These are phyloP conservation scores for Takashimella tepidaria DNA, from an alignment of 1,284 basidiomycete genomes.

Conservation along the genomic window DNA sequence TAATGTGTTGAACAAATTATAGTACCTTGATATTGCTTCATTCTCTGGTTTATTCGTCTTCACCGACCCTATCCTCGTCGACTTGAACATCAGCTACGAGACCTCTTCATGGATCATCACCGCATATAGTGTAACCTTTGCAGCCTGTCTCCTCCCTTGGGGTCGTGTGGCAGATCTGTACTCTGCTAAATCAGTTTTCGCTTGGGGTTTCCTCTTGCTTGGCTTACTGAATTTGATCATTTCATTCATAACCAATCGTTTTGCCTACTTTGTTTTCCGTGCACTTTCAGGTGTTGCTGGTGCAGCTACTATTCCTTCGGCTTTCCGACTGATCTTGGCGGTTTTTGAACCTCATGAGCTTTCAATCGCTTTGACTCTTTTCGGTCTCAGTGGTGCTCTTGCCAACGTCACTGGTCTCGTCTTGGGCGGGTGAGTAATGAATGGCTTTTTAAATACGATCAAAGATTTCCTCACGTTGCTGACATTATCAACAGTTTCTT, in stretches of 20 bases:
- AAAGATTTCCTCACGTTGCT: not conserved
- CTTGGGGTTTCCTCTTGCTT: slow-evolving; percentile 26
- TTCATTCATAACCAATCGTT: slow-evolving; percentile 28
- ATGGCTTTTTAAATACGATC: too few species aligned
- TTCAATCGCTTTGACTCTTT: slow-evolving; percentile 29
- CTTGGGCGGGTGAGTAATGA: slow-evolving; percentile 24
- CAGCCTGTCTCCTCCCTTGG: slow-evolving; percentile 36
- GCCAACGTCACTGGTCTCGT: slow-evolving; percentile 35
- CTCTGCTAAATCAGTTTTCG: slow-evolving; percentile 33
- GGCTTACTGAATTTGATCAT: slow-evolving; percentile 30
- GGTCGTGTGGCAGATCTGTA: slow-evolving; percentile 39
- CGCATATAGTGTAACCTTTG: slow-evolving; percentile 39
- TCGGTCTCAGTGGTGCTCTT: slow-evolving; percentile 37
- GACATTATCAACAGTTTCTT: slow-evolving; percentile 6
- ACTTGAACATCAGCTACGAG: slow-evolving; percentile 13
- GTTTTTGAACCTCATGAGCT: slow-evolving; percentile 8
- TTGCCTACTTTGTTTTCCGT: slow-evolving; percentile 8
- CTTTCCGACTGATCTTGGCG: slow-evolving; percentile 7
- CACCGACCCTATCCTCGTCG: slow-evolving; percentile 9
- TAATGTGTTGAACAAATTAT: not conserved
- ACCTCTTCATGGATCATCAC: slow-evolving; percentile 19
- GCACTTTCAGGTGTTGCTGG: slow-evolving; percentile 3
- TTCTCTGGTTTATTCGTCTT: slow-evolving; percentile 16
- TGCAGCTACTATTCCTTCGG: slow-evolving; percentile 5
- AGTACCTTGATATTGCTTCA: not conserved